These are phyloP conservation scores for Cymbopogon flexuosus DNA, from an alignment of 202 grass and related monocot genomes.

Conservation along the genomic window DNA sequence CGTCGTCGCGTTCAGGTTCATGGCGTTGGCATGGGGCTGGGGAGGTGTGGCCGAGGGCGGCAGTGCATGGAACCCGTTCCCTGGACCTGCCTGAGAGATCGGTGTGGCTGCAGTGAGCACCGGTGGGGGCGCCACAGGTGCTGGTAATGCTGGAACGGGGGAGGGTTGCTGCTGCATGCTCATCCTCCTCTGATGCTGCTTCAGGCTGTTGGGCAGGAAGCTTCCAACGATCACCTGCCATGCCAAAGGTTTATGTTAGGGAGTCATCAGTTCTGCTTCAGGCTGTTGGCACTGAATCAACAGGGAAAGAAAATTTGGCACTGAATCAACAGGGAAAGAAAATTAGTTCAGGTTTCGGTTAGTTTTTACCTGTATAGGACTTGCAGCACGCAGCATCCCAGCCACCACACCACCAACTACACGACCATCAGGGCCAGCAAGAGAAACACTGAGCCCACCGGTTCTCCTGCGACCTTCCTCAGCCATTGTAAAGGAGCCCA, in stretches of 20 bases:
- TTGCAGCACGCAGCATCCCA: conserved; percentile 69
- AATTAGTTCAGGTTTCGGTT: neutral
- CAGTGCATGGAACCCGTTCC: conserved; percentile 29
- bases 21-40: conserved; percentile 18
- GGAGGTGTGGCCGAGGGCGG: neutral
- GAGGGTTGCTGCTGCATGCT: conserved; percentile 28
- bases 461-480: conserved; percentile 48
- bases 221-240: conserved; percentile 79
- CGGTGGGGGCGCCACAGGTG: neutral
- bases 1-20: conserved; percentile 36
- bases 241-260: neutral
- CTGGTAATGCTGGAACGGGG: neutral
- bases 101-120: conserved; percentile 52
- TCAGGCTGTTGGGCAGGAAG: conserved; percentile 84
- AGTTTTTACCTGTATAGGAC: conserved; percentile 77
- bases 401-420: conserved; percentile 52
- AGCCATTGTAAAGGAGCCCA: conserved; percentile 83
- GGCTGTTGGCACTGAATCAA: neutral
- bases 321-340: neutral
- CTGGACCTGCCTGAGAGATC: conserved; percentile 73
- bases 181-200: conserved; percentile 74
- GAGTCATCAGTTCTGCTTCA: neutral
- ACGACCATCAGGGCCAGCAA: conserved; percentile 48
- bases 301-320: neutral
- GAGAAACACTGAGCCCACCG: conserved; percentile 45